Evolutionary conservation across 2,329 filamentous ascomycete species (phyloP).

Genomic region (Colletotrichum tropicale): DNA sequence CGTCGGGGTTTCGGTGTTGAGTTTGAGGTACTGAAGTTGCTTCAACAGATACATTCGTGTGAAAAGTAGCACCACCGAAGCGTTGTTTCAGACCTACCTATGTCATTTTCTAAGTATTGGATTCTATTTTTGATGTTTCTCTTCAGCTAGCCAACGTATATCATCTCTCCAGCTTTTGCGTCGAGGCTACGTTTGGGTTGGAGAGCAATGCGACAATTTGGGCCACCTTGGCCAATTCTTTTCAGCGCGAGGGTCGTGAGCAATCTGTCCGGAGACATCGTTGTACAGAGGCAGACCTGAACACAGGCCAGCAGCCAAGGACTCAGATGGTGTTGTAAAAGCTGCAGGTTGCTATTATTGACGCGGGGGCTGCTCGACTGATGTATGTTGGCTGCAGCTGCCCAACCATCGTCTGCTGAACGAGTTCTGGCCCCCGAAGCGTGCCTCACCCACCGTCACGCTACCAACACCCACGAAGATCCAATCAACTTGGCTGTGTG

Average conservation of each 20-base stretch:
- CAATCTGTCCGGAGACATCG: too few species aligned
- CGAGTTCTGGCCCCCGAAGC: not conserved
- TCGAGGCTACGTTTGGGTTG: too few species aligned
- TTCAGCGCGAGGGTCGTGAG: too few species aligned
- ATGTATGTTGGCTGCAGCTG: not conserved
- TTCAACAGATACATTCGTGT: not conserved
- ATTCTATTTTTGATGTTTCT: not conserved
- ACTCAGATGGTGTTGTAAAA: not conserved
- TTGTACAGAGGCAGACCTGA: too few species aligned
- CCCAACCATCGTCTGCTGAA: not conserved
- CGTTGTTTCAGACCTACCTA: not conserved
- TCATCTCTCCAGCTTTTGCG: too few species aligned
- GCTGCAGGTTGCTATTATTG: not conserved
- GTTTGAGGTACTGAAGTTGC: not conserved
- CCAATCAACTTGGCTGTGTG: not conserved
- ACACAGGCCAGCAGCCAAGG: not conserved
- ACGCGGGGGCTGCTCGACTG: not conserved
- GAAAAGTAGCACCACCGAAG: not conserved
- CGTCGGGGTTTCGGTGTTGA: not conserved
- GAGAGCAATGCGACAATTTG: too few species aligned
- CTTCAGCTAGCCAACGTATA: not conserved
- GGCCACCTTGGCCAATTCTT: too few species aligned
- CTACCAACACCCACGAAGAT: not conserved
- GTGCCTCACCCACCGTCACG: not conserved
- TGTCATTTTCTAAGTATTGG: not conserved